Conservation (phyloP, 148 eudicot species). For the Rhododendron simsii region DNA sequence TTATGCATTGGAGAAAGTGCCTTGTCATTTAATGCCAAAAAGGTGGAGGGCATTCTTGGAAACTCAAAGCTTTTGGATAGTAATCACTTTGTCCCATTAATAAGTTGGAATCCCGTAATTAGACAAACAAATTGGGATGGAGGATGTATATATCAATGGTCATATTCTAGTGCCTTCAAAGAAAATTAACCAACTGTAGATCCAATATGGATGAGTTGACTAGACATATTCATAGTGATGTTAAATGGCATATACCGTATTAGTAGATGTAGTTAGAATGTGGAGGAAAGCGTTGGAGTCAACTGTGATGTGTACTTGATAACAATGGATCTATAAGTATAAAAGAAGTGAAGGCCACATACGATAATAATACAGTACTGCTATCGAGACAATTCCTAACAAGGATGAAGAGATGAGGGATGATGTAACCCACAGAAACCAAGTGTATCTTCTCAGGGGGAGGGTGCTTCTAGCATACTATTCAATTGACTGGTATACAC, state of each 20-base stretch:
- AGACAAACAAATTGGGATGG: background rate
- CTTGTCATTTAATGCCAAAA: background rate
- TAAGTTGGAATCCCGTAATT: background rate
- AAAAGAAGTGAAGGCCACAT: background rate
- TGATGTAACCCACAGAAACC: background rate
- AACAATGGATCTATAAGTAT: background rate
- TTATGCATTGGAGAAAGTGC: background rate
- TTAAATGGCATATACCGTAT: background rate
- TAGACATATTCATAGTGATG: background rate
- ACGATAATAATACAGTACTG: background rate
- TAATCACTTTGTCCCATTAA: background rate
- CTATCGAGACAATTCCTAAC: background rate
- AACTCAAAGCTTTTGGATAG: background rate
- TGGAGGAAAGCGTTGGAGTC: background rate
- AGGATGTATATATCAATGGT: background rate
- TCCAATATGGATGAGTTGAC: background rate
- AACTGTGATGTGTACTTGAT: background rate
- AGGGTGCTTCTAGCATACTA: background rate
- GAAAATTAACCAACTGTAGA: background rate
- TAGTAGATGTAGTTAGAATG: background rate
- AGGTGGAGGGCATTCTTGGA: background rate
- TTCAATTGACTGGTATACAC: background rate
- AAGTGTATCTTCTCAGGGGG: background rate
- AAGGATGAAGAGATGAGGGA: background rate
- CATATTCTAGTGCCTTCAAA: background rate